Base-by-base conservation (phyloP, 2,329 filamentous ascomycete species). In the Colletotrichum costaricense region DNA sequence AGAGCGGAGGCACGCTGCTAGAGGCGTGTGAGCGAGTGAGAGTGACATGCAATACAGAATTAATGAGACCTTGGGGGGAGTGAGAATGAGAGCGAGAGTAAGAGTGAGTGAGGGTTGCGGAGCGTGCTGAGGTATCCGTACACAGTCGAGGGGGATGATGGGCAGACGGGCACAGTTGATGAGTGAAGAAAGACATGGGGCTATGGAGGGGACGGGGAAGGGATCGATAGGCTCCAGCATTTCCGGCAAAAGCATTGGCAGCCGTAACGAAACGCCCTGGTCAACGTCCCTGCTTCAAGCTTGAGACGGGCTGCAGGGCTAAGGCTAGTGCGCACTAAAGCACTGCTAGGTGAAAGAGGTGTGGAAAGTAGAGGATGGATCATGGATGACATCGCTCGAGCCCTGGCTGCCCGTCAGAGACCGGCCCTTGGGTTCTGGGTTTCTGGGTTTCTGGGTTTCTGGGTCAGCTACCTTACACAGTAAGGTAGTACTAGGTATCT, bases 201-300 rank as follows among this genome's bases (percentile, higher is more conserved):
- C 70, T 73, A 78, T 81, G 79, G 80, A 76, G 78, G 78, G 76
- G 75, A 76, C 75, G 64, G 73, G 76, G 75, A 74, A 77, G 78
- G 76, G 76, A 79, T 80, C 78, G 78, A 81, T 79, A 78, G 77
- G 78, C 76, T 74, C 62, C 72, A 74, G 72, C 72, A 74, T 74
- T 74, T 74, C 49, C 62, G 63, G 52, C 68, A 72, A 74, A 65
- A 70, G 67, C 67, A 73, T 73, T 73, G 70, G 70, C 56, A 73
- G 70, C 56, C 55, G 56, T 24, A 24, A 38, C 46, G 49, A 55
- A 63, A 69, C 42, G 65, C 66, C 69, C 70, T 19, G 55, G 70
- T 73, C 70, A 70, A 70, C 66, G 70, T 60, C 70, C 70, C 67
- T 73, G 67, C 67, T 65, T 63, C 16, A 12, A 42, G 38, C 38